phyloP scores from a whole-genome alignment of 805 yeast genomes.

The Teunomyces stri region DNA sequence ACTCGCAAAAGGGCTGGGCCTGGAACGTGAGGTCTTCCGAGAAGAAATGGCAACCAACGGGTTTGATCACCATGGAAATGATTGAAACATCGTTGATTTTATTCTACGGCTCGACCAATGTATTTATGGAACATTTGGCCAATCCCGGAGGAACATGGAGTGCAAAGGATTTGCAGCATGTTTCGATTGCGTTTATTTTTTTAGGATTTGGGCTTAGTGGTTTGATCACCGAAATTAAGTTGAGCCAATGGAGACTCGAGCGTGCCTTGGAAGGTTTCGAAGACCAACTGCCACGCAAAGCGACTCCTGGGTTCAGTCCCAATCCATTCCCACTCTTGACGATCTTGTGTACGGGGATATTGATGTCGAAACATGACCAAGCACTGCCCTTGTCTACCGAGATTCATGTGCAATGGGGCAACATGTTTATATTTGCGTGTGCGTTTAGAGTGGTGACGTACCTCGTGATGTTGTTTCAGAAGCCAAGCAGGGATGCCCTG shows the following conservation, averaged over 20 bases:
- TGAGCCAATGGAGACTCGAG: slow-evolving; percentile 58
- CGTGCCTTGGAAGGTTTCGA: slow-evolving; percentile 27
- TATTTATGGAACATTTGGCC: slow-evolving; percentile 82
- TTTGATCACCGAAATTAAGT: slow-evolving; percentile 67
- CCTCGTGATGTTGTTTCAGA: slow-evolving; percentile 47
- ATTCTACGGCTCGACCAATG: slow-evolving; percentile 85
- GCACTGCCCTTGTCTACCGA: slow-evolving; percentile 72
- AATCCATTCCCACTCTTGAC: slow-evolving; percentile 94
- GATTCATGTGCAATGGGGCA: slow-evolving; percentile 93
- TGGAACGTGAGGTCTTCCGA: slow-evolving; percentile 59
- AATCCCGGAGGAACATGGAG: slow-evolving; percentile 77
- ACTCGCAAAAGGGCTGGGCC: slow-evolving; percentile 75
- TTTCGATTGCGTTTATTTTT: slow-evolving; percentile 84
- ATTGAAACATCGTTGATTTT: slow-evolving; percentile 77
- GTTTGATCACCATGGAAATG: slow-evolving; percentile 77
- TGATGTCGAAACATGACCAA: slow-evolving; percentile 95
- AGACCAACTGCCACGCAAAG: slow-evolving; percentile 15
- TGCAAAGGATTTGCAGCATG: slow-evolving; percentile 88
- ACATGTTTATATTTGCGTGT: slow-evolving; percentile 76
- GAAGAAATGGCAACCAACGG: slow-evolving; percentile 18
- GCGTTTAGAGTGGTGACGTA: slow-evolving; percentile 69
- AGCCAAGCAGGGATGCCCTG: slow-evolving; percentile 11
- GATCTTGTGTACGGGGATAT: slow-evolving; percentile 92
- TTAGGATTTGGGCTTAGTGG: slow-evolving; percentile 95
- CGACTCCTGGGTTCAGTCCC: slow-evolving; percentile 76